Evolutionary conservation across 495 filamentous ascomycete species (phyloP).

Genomic region (Trichocladium antarcticum): DNA sequence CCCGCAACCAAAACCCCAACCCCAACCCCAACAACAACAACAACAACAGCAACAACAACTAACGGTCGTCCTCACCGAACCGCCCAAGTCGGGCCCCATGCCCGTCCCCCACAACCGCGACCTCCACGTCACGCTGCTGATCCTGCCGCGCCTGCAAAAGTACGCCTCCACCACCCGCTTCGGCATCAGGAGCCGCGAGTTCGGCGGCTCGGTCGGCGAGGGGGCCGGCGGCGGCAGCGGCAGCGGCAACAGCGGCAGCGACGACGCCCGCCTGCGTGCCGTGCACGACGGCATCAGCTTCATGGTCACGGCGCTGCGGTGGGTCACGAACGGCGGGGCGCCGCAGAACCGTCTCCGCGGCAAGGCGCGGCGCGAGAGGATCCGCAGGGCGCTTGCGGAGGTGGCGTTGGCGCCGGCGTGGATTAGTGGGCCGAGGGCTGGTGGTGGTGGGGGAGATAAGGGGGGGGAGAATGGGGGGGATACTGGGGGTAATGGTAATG

Average conservation of each 20-base stretch:
- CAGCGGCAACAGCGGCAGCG: too few relatives aligned
- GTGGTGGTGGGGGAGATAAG: neutral
- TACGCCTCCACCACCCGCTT: constrained; percentile 65
- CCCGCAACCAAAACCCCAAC: too few relatives aligned
- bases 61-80: constrained; percentile 29
- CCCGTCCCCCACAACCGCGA: constrained; percentile 52
- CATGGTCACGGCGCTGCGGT: constrained; percentile 64
- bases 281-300: constrained; percentile 83
- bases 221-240: constrained; percentile 5
- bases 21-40: too few relatives aligned
- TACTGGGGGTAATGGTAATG: neutral
- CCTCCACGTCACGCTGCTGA: constrained; percentile 70
- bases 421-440: constrained; percentile 10
- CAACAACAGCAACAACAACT: too few relatives aligned
- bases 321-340: constrained; percentile 61
- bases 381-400: constrained; percentile 37
- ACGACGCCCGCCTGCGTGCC: constrained; percentile 21
- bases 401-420: constrained; percentile 26
- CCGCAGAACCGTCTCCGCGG: constrained; percentile 45
- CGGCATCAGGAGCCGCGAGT: constrained; percentile 70
- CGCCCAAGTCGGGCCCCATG: constrained; percentile 40
- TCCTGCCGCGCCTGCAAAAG: constrained; percentile 65
- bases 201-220: constrained; percentile 38
- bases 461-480: constrained; percentile 4
- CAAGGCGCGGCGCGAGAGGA: constrained; percentile 38